Evolutionary conservation across 23 red algal genomes (phyloP), one percentile per base, ranked within the genome.

Genomic region (Gracilaria gracilis): DNA sequence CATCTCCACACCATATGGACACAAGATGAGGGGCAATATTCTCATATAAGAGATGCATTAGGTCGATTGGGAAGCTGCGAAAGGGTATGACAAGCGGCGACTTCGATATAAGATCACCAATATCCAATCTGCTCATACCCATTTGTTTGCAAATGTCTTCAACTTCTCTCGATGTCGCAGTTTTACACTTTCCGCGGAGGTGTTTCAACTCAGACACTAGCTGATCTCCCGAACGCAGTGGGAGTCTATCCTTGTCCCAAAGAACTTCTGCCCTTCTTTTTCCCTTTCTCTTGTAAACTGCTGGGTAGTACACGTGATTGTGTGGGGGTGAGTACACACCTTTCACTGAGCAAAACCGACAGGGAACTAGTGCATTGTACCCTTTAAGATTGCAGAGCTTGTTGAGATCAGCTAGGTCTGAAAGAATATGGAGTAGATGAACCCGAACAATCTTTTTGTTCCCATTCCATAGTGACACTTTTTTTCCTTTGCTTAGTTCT

Each of bases 21-120:
- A 81, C 47, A 8, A 81, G 17, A 16, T 81, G 77, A 51, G 77
- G 0, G 6, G 77, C 48, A 81, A 81, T 37, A 23, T 81, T 81
- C 16, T 81, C 77, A 20, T 59, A 81, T 3, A 81, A 27, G 9
- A 81, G 49, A 20, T 81, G 77, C 42, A 81, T 81, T 13, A 81
- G 38, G 34, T 61, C 77, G 23, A 61, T 59, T 25, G 40, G 77
- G 21, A 81, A 58, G 28, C 77, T 81, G 8, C 49, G 23, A 35
- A 53, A 81, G 7, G 47, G 50, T 0, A 49, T 0, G 3, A 81
- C 7, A 2, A 67, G 62, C 2, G 62, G 16, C 0, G 62, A 67
- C 12, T 24, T 28, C 4, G 24, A 67, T 33, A 67, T 31, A 13
- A 35, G n/a, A 31, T 11, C 33, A 14, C 62, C 62, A 13, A 67